Evolutionary conservation across 139 green algal genomes (phyloP).

Genomic region (Pseudopediastrum boryanum): DNA sequence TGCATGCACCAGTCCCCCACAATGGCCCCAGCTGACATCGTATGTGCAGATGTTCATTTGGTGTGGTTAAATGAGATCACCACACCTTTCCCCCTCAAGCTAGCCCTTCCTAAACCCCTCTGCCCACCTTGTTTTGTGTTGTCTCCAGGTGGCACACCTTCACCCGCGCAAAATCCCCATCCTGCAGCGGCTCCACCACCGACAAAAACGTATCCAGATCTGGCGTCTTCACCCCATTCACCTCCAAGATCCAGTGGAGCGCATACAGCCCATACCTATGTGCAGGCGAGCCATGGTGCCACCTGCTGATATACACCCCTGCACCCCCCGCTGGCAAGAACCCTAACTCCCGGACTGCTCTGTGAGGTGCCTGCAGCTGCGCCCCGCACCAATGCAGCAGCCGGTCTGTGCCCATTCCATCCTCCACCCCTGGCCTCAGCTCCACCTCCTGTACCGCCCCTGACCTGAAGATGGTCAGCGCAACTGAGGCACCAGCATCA

Average conservation of each 20-base stretch:
- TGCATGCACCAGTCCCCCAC: no score
- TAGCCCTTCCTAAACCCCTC: no score
- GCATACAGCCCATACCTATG: slow-evolving; percentile 88
- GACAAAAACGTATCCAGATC: slow-evolving; percentile 81
- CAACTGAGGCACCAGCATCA: slow-evolving; percentile 15
- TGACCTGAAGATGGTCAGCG: slow-evolving; percentile 49
- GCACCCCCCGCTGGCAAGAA: slow-evolving; percentile 64
- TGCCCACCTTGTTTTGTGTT: slow-evolving; percentile 66
- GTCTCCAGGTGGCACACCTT: slow-evolving; percentile 78
- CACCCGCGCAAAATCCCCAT: slow-evolving; percentile 78
- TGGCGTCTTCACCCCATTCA: slow-evolving; percentile 70
- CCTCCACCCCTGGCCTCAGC: slow-evolving; percentile 65
- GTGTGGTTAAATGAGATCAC: no score
- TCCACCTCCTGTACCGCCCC: slow-evolving; percentile 57
- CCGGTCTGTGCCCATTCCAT: slow-evolving; percentile 78
- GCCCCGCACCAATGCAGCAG: slow-evolving; percentile 86
- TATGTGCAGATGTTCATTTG: no score
- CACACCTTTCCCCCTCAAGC: no score
- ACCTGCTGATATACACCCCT: slow-evolving; percentile 61
- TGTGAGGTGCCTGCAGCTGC: slow-evolving; percentile 69
- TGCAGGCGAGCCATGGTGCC: slow-evolving; percentile 87
- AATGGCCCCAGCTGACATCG: no score
- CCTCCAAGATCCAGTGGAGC: slow-evolving; percentile 83
- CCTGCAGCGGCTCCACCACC: slow-evolving; percentile 48
- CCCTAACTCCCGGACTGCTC: slow-evolving; percentile 80